Evolutionary conservation across 78 protist species (phyloP).

Genomic region (Planoprotostelium fungivorum): DNA sequence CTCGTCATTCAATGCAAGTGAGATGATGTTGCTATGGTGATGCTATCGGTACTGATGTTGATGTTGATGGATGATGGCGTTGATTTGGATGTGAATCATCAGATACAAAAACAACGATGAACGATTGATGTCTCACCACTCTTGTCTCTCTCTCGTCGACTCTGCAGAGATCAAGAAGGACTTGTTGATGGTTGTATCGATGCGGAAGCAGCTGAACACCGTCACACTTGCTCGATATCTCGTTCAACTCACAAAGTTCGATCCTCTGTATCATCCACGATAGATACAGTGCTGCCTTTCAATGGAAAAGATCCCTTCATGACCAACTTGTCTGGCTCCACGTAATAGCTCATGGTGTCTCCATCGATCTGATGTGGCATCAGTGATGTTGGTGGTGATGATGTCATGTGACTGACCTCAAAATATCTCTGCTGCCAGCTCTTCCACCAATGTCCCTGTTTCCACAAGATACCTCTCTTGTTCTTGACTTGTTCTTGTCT

Average conservation of each 20-base stretch:
- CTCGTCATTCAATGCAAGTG: neutral
- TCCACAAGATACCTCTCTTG: neutral
- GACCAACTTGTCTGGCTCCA: neutral
- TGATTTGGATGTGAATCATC: neutral
- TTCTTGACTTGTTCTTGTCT: neutral
- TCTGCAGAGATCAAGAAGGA: neutral
- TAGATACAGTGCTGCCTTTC: neutral
- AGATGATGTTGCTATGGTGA: neutral
- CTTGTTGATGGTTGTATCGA: neutral
- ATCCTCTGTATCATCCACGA: neutral
- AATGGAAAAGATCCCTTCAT: neutral
- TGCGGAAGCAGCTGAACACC: neutral
- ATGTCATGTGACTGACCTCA: too few relatives aligned
- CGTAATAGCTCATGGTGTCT: neutral
- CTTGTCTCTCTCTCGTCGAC: neutral
- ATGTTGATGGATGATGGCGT: too few relatives aligned
- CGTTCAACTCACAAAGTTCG: neutral
- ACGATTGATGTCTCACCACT: neutral
- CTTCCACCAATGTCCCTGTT: neutral
- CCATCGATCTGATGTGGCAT: neutral
- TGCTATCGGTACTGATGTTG: too few relatives aligned
- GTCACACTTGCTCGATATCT: too few relatives aligned
- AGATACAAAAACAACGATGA: neutral
- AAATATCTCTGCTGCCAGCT: neutral
- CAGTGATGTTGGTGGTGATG: neutral